phyloP scores from a whole-genome alignment of 2,329 filamentous ascomycete genomes.

The Chaetomium globosum region DNA sequence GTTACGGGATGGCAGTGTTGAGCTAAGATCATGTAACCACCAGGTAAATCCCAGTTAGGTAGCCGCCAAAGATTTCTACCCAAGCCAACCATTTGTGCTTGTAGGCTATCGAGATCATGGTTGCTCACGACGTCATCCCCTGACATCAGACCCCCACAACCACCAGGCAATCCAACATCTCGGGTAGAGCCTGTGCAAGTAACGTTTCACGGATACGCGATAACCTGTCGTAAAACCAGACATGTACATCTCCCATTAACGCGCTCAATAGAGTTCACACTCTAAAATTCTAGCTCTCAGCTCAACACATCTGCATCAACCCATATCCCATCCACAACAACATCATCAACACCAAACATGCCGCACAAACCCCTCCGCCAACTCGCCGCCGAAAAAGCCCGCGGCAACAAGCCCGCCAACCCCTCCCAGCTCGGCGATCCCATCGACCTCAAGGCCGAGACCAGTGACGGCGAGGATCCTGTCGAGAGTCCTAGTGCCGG shows the following conservation, averaged over 20 bases:
- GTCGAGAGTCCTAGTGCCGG: not conserved
- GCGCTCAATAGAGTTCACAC: no score
- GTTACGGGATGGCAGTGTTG: no score
- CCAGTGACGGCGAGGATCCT: slow-evolving; percentile 24
- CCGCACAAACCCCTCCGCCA: slow-evolving; percentile 34
- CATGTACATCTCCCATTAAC: no score
- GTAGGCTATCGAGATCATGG: not conserved
- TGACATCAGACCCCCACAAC: slow-evolving; percentile 13
- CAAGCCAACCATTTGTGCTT: no score
- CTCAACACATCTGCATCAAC: no score
- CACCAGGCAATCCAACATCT: not conserved
- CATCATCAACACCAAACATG: not conserved
- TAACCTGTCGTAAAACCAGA: no score
- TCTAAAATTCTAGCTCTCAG: no score
- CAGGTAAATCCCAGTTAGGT: no score
- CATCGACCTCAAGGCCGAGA: slow-evolving; percentile 35
- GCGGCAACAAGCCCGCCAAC: slow-evolving; percentile 34
- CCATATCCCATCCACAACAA: no score
- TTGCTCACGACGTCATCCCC: slow-evolving; percentile 24
- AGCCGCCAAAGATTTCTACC: no score
- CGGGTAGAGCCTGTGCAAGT: no score
- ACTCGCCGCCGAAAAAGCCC: slow-evolving; percentile 33
- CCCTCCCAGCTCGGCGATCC: slow-evolving; percentile 36
- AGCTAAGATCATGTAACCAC: no score
- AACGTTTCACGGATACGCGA: not conserved